Evolutionary conservation across 2,329 filamentous ascomycete species (phyloP), one percentile per base, ranked within the genome.

Genomic region (Monilinia aucupariae): DNA sequence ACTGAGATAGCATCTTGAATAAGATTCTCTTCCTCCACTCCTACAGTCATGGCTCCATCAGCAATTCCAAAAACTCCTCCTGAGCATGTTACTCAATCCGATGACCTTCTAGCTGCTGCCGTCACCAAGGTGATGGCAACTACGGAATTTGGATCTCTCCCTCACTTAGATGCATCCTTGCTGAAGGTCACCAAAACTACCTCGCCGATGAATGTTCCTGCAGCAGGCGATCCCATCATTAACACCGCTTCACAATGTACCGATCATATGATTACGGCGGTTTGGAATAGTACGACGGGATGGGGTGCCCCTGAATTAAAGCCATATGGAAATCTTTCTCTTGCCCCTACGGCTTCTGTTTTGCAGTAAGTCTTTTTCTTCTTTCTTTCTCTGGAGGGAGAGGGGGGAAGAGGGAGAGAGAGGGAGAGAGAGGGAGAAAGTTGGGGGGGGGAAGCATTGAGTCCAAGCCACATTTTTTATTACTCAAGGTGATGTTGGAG

Each of bases 231-330:
- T 65, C 73, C 74, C 47, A 72, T 74, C 56, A 73, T 71, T 37
- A 61, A 62, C 25, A 69, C 68, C 30, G 45, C 64, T 12, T 71
- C 71, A 27, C 71, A 72, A 69, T 71, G 71, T 59, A 92, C 90
- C 66, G 92, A 97, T 80, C 92, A 97, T 80, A 96, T 96, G 91
- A 80, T 94, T 71, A 87, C 86, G 59, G 87, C 81, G 25, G 77
- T 79, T 61, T 96, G 91, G 91, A 85, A 81, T 41, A 77, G 75
- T 27, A 74, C 78, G 50, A 73, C 77, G 25, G 91, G 91, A 70
- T 96, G 91, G 91, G 80, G 82, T 45, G 80, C 83, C 1, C 91
- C 91, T 3, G 82, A 89, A 71, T 81, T 96, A 63, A 84, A 85
- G 74, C 90, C 91, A 32, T 94, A 91, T 75, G 89, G 89, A 1